phyloP scores from a whole-genome alignment of 2,329 filamentous ascomycete species.

The Sclerotiophoma versabilis region DNA sequence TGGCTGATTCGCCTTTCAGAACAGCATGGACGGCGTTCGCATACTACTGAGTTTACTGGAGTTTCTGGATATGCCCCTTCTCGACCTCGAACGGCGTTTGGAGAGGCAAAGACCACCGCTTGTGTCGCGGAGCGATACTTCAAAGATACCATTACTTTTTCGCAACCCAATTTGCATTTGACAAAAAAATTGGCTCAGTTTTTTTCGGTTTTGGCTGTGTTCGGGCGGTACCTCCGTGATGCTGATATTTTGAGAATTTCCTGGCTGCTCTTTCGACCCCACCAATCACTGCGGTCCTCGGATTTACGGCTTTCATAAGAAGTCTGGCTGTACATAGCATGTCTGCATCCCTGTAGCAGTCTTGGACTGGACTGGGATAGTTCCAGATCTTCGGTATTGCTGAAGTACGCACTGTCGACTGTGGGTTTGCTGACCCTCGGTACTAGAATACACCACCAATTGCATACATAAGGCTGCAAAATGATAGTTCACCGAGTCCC shows the following conservation, averaged over 20 bases:
- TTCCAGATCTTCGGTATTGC: too few relatives aligned
- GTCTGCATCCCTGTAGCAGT: too few relatives aligned
- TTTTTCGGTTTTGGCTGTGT: background rate
- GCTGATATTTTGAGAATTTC: too few relatives aligned
- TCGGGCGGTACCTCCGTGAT: background rate
- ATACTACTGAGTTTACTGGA: conserved; percentile 10
- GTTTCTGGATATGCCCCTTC: conserved; percentile 15
- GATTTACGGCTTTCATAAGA: too few relatives aligned
- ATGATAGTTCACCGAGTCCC: background rate
- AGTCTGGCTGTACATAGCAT: too few relatives aligned
- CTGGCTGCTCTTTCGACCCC: too few relatives aligned
- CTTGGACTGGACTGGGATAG: too few relatives aligned
- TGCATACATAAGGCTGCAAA: background rate
- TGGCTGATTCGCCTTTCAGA: conserved; percentile 3
- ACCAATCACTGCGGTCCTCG: too few relatives aligned
- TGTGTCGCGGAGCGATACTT: conserved; percentile 14
- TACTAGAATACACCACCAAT: background rate
- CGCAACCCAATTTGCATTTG: conserved; percentile 2
- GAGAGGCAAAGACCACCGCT: conserved; percentile 11
- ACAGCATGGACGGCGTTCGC: conserved; percentile 16
- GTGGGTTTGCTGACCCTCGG: background rate
- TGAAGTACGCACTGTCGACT: too few relatives aligned
- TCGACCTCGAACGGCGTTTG: conserved; percentile 17
- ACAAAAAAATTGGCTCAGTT: background rate
- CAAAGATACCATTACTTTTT: conserved; percentile 25